Percentiles rank a stretch among this genome's conserved stretches.
phyloP scores from a whole-genome alignment of 1,139 yeast genomes.

The Protomyces pachydermus region DNA sequence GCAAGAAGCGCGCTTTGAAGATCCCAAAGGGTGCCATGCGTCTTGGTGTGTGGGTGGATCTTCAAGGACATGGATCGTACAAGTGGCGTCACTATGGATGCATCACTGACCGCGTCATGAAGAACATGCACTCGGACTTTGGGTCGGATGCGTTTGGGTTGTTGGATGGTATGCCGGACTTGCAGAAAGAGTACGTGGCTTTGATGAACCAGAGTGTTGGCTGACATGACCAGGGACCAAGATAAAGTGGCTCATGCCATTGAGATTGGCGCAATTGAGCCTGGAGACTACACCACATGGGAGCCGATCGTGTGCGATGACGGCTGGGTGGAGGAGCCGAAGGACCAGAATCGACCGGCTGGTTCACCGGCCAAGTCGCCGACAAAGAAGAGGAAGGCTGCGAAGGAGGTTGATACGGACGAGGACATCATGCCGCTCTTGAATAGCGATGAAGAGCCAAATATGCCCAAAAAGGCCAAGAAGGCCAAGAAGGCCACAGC shows the following conservation, averaged over 20 bases:
- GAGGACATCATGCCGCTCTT: not conserved
- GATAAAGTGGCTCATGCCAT: not conserved
- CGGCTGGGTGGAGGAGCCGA: not conserved
- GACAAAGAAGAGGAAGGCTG: not conserved
- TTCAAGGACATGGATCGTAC: slow-evolving; percentile 3
- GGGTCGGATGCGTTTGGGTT: not conserved
- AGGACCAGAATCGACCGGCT: not conserved
- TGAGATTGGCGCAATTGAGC: not conserved
- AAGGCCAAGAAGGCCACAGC: not conserved
- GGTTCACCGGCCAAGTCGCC: not conserved
- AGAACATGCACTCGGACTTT: slow-evolving; percentile 8
- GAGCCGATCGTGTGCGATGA: not conserved
- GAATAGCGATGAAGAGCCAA: not conserved
- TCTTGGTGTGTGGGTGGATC: slow-evolving; percentile 21
- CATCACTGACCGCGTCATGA: slow-evolving; percentile 8
- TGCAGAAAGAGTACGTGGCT: not conserved
- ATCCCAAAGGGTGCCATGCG: slow-evolving; percentile 23
- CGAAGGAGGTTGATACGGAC: not conserved
- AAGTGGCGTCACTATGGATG: slow-evolving; percentile 26
- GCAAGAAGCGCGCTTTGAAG: slow-evolving; percentile 12
- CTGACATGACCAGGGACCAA: not conserved
- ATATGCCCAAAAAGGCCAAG: not conserved
- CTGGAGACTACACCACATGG: not conserved
- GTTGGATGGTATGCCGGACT: slow-evolving; percentile 15
- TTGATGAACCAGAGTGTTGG: not conserved